phyloP scores from a whole-genome alignment of 331 rosid genomes.

The Stylosanthes scabra region DNA sequence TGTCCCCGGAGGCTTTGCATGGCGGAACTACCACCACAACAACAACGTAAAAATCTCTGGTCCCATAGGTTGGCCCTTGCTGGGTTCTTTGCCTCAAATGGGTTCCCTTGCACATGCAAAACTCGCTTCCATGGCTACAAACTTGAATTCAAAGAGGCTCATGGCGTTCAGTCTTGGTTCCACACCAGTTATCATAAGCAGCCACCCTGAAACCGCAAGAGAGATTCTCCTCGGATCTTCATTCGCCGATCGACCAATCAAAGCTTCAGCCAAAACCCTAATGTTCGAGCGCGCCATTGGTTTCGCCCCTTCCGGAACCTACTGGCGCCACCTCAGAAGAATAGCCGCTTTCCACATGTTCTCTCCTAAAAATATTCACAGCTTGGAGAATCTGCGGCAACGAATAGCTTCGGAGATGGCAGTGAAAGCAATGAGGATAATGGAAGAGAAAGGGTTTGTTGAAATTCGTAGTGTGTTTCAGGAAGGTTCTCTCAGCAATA shows the following conservation, averaged over 20 bases:
- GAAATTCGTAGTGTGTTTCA: slow-evolving; percentile 59
- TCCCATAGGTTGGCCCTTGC: slow-evolving; percentile 78
- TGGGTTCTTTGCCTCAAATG: slow-evolving; percentile 70
- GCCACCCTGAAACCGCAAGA: slow-evolving; percentile 89
- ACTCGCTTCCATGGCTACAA: slow-evolving; percentile 61
- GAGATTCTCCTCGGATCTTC: slow-evolving; percentile 69
- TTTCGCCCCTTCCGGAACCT: slow-evolving; percentile 75
- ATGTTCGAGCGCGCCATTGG: slow-evolving; percentile 98
- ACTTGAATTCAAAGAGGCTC: slow-evolving; percentile 58
- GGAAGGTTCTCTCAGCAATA: slow-evolving; percentile 67
- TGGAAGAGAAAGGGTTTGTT: slow-evolving; percentile 61
- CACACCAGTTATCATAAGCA: slow-evolving; percentile 73
- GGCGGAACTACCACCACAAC: slow-evolving; percentile 52
- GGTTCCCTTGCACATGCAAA: slow-evolving; percentile 70
- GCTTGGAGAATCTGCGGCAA: slow-evolving; percentile 58
- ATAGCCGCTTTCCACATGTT: slow-evolving; percentile 75
- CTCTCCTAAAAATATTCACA: slow-evolving; percentile 67
- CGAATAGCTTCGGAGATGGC: slow-evolving; percentile 60
- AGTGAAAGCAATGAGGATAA: slow-evolving; percentile 37
- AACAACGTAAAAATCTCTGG: slow-evolving; percentile 47
- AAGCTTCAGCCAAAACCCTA: slow-evolving; percentile 70
- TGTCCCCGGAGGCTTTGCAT: slow-evolving; percentile 87
- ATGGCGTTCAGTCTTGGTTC: slow-evolving; percentile 80
- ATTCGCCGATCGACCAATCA: slow-evolving; percentile 83
- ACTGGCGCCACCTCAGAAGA: slow-evolving; percentile 80